Evolutionary conservation across 2,329 filamentous ascomycete species (phyloP).

Genomic region (Metarhizium album): DNA sequence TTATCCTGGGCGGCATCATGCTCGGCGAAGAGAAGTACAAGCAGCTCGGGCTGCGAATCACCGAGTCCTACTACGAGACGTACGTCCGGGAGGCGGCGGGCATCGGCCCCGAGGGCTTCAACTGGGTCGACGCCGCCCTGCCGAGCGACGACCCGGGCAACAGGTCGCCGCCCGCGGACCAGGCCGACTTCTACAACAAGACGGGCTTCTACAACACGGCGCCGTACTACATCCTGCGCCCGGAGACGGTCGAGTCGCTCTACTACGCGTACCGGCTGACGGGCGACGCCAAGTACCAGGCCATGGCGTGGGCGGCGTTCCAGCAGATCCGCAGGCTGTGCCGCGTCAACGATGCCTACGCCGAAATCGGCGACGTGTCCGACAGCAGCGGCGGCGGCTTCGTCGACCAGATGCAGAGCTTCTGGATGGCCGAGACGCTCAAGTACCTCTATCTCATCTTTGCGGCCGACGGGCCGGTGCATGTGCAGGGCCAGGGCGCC

Average conservation of each 20-base stretch:
- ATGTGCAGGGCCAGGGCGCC: conserved; percentile 38
- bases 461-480: conserved; percentile 44
- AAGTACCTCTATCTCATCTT: conserved; percentile 75
- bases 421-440: conserved; percentile 78
- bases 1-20: conserved; percentile 68
- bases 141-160: conserved; percentile 28
- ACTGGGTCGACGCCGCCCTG: conserved; percentile 41
- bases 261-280: conserved; percentile 84
- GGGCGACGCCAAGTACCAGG: conserved; percentile 63
- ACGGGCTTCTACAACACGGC: conserved; percentile 63
- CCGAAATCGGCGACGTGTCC: conserved; percentile 56
- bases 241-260: conserved; percentile 73
- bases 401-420: conserved; percentile 70
- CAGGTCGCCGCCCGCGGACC: conserved; percentile 28
- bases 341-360: conserved; percentile 55
- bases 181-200: conserved; percentile 49
- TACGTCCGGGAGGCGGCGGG: conserved; percentile 58
- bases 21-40: conserved; percentile 56
- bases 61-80: conserved; percentile 62
- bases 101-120: conserved; percentile 67
- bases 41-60: conserved; percentile 62
- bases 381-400: conserved; percentile 46
- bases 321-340: conserved; percentile 53
- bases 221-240: conserved; percentile 56
- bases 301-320: conserved; percentile 78